Evolutionary conservation across 1,139 yeast species (phyloP).

Genomic region (Yamadazyma kanchanaburiensis): DNA sequence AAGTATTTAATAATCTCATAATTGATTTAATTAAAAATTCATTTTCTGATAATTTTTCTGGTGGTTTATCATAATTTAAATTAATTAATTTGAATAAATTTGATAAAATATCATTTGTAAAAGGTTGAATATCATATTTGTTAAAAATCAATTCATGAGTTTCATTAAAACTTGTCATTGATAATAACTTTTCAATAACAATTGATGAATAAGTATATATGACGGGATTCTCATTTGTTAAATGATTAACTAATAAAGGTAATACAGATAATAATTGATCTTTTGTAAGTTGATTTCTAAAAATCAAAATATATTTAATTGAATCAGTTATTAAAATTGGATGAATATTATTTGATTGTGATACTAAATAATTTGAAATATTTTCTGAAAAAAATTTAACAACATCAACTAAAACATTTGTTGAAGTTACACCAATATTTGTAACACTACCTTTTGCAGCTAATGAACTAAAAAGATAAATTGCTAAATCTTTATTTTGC

Average conservation of each 20-base stretch:
- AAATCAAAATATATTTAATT: constrained; percentile 82
- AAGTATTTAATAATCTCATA: constrained; percentile 76
- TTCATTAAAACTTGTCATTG: constrained; percentile 60
- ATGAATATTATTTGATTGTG: constrained; percentile 30
- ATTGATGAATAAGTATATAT: constrained; percentile 93
- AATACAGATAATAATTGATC: constrained; percentile 75
- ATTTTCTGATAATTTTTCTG: constrained; percentile 92
- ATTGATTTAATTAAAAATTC: constrained; percentile 88
- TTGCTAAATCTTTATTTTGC: constrained; percentile 86
- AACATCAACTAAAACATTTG: constrained; percentile 81
- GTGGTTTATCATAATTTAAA: constrained; percentile 37
- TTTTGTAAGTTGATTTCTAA: constrained; percentile 90
- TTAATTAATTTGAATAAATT: constrained; percentile 67
- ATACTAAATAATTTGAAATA: constrained; percentile 74
- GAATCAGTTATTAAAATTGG: constrained; percentile 89
- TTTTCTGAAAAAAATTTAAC: constrained; percentile 79
- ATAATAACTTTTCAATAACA: constrained; percentile 82
- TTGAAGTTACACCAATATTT: constrained; percentile 81
- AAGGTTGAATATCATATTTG: constrained; percentile 62
- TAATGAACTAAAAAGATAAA: constrained; percentile 80
- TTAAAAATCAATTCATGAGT: constrained; percentile 55
- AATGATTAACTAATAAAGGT: constrained; percentile 74
- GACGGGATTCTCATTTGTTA: constrained; percentile 63
- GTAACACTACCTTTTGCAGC: constrained; percentile 91
- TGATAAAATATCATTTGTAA: constrained; percentile 49